Base-by-base conservation (phyloP, 2,329 filamentous ascomycete species). In the Aspergillus floridensis region DNA sequence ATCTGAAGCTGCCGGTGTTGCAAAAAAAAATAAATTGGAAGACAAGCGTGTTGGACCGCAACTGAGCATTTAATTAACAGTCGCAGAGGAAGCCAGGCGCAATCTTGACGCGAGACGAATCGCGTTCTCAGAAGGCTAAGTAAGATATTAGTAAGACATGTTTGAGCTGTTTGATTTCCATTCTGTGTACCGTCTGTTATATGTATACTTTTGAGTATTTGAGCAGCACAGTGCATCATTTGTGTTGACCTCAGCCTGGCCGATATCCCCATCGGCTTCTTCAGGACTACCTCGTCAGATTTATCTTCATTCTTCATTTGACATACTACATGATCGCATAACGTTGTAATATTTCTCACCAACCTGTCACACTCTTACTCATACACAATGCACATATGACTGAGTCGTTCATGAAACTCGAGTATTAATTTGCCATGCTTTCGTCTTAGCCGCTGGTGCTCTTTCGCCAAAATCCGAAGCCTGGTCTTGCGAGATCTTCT, bases 131-230 rank as follows among this genome's bases (percentile, higher is more conserved):
- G 19, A n/a, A 38, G 38, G 21, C 16, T 29, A 44, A 44, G 41
- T 59, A 47, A 38, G 48, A 48, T 31, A 54, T 47, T 29, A 56
- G 53, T 56, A 50, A 56, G 49, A 48, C 16, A 56, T 60, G 63
- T 67, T 68, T 67, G 61, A 29, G 32, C 7, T 59, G 66, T 68
- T 66, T 68, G 65, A 56, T 57, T 51, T 14, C n/a, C 12, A 11
- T n/a, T 26, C 35, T 21, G 6, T 51, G 29, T 21, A 22, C 44
- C 21, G 48, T 12, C 29, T 21, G 12, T 41, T 32, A 16, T 19
- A n/a, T 4, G 19, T 50, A 14, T 31, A 35, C 32, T 6, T 26
- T 29, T 26, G 19, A n/a, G 26, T 21, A 21, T 5, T 22, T 44
- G 16, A 53, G 19, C 10, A 16, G 8, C 14, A 22, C 16, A 22